Evolutionary conservation across 2,329 filamentous ascomycete species (phyloP).

Genomic region (Trichoderma pleuroti): DNA sequence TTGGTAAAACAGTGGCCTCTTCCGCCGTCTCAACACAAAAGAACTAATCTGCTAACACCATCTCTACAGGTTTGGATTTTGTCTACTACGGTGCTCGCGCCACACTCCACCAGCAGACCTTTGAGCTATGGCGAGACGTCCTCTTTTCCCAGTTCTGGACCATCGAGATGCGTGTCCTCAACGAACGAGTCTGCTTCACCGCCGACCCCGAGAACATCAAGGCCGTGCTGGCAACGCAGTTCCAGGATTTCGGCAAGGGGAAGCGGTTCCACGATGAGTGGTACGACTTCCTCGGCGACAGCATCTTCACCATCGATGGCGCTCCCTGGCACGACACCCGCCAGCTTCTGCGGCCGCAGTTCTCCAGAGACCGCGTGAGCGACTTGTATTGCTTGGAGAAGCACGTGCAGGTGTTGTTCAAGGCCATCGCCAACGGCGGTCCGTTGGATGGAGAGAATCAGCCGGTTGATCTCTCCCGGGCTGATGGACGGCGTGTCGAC

Average conservation of each 20-base stretch:
- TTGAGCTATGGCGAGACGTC: constrained; percentile 57
- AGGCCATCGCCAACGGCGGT: constrained; percentile 58
- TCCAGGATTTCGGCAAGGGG: constrained; percentile 79
- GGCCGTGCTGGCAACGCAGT: constrained; percentile 80
- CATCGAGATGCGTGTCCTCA: constrained; percentile 54
- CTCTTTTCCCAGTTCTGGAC: constrained; percentile 53
- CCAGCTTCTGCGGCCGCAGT: constrained; percentile 81
- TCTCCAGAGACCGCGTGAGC: constrained; percentile 78
- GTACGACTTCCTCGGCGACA: constrained; percentile 68
- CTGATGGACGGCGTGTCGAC: constrained; percentile 63
- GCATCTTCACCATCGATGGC: constrained; percentile 78
- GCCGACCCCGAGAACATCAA: constrained; percentile 87
- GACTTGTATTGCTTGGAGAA: constrained; percentile 78
- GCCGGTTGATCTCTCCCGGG: constrained; percentile 57
- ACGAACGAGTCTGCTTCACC: constrained; percentile 66
- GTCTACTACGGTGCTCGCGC: constrained; percentile 54
- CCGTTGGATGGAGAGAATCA: constrained; percentile 58
- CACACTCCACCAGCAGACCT: constrained; percentile 51
- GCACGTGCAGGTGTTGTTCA: constrained; percentile 72
- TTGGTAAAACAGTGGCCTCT: constrained; percentile 38
- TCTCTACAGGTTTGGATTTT: constrained; percentile 57
- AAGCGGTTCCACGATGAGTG: constrained; percentile 70
- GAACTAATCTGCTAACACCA: background rate
- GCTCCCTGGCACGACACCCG: constrained; percentile 74
- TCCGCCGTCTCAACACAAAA: background rate